A percentile compares a stretch with the other conserved stretches of the same genome.
Evolutionary conservation across 2,329 filamentous ascomycete genomes (phyloP).

Genomic region (Aschersonia sp.): DNA sequence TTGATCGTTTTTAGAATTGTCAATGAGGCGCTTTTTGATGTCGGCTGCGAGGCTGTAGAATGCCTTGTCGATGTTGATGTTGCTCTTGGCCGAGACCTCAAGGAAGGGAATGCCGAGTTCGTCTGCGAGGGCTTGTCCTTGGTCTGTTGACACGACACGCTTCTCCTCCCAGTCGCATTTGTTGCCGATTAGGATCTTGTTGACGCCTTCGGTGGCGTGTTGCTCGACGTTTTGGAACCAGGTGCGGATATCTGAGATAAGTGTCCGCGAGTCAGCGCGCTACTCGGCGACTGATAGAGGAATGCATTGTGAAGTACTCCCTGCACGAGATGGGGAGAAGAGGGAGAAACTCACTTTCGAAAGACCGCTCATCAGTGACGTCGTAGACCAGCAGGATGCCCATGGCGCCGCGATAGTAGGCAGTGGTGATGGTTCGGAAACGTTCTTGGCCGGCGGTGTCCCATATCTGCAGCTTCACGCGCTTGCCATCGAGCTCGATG

Average conservation of each 20-base stretch:
- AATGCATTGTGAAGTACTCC: no score
- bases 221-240: slow-evolving; percentile 99
- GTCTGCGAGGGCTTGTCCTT: slow-evolving; percentile 84
- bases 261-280: neutral
- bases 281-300: no score
- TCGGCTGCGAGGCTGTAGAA: slow-evolving; percentile 92
- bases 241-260: slow-evolving; percentile 72
- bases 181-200: slow-evolving; percentile 99
- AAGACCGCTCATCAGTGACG: slow-evolving; percentile 90
- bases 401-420: slow-evolving; percentile 98
- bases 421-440: slow-evolving; percentile 96
- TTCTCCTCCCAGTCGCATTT: slow-evolving; percentile 99
- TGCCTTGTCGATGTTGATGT: slow-evolving; percentile 98
- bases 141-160: slow-evolving; percentile 82
- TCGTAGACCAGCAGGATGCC: slow-evolving; percentile 96
- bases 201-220: slow-evolving; percentile 95
- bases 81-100: slow-evolving; percentile 96
- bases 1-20: slow-evolving; percentile 69
- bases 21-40: slow-evolving; percentile 97
- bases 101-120: slow-evolving; percentile 97
- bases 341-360: slow-evolving; percentile 58
- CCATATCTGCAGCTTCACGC: slow-evolving; percentile 99
- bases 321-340: no score
- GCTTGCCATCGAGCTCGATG: slow-evolving; percentile 96
- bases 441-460: slow-evolving; percentile 97